Base-by-base conservation (phyloP, 805 yeast species). In the Cyberlindnera veronae region DNA sequence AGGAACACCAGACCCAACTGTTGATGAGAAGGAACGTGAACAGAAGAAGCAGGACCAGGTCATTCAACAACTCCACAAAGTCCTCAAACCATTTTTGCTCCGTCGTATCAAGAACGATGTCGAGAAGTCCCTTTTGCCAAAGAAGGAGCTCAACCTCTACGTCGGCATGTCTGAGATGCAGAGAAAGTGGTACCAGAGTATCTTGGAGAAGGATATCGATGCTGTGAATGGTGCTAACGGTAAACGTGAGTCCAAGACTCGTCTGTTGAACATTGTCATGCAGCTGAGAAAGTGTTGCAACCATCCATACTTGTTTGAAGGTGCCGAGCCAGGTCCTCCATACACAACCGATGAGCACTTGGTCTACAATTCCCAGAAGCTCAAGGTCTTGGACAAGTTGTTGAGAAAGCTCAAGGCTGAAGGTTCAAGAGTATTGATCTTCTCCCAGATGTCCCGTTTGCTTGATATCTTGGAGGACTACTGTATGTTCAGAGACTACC, bases 281-380 rank as follows among this genome's bases (percentile, higher is more conserved):
- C 95, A 84, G 59, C 67, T 84, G 54, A 73, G 93, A 57, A 84
- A 84, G 60, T 84, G 93, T 60, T 84, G 91, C 64, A 84, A 84
- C 53, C 95, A 84, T 63, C 95, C 95, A 12, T 84, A 84, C 56
- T 63, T 84, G 29, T 84, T 84, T 54, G 93, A 84, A 58, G 95
- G 95, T 32, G 93, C 91, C 1, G 95, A 84, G 55, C 93, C 93
- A 1, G 95, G 95, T 11, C 95, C 95, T 15, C 95, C 95, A 17
- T 84, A 69, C 53, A 84, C 93, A 8, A 84, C 91, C 0, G 95
- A 84, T 60, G 93, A 84, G 57, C 95, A 84, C 64, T 68, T 84
- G 58, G 80, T 84, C 24, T 81, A 61, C 60, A 84, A 84, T 58
- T 72, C 89, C 4, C 81, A 79, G 40, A 84, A 84, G 57, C 71